Base-by-base conservation (phyloP, 2,329 filamentous ascomycete species). In the Aspergillus cejpii region DNA sequence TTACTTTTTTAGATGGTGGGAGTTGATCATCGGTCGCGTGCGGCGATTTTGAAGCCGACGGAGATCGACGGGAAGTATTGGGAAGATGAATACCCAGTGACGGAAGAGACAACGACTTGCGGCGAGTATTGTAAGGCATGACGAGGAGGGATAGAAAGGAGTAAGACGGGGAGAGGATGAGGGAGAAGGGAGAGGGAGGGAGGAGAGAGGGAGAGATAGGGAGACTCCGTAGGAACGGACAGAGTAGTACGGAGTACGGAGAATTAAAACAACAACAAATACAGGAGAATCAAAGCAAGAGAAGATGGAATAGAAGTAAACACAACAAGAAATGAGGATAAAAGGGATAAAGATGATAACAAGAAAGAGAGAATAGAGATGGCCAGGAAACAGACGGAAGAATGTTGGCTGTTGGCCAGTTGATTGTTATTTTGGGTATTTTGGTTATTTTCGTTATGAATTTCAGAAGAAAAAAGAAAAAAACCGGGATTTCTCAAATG, bases 51-150 rank as follows among this genome's bases (percentile, higher is more conserved):
- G 86, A 83, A 53, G 73, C 67, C 52, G 78, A 77, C 53, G 75
- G 75, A 63, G 78, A 78, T 58, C 78, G 77, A 62, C 77, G 75
- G 53, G 76, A 76, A 51, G 73, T 68, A 59, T 75, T 76, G 44
- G 81, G 81, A 43, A 96, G 76, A 61, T 92, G 87, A 59, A 97
- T 95, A 66, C 92, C 92, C 60, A 97, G 79, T 56, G 89, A 94
- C 49, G 88, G 86, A 62, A 97, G 76, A 51, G 90, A 96, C 56
- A 98, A 75, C 63, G 89, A 95, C 76, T 97, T 97, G 70, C 90
- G 84, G 71, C 91, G 86, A 57, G 91, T 97, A 71, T 96, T 95
- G 77, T 96, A 96, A 64, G 85, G 85, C 88, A 95, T 95, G 59
- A 53, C 34, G 33, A 45, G 39, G 45, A 44, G 38, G 45, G 47